Conservation (phyloP, 176 grass and related monocot genomes). For the Chloris gayana region DNA sequence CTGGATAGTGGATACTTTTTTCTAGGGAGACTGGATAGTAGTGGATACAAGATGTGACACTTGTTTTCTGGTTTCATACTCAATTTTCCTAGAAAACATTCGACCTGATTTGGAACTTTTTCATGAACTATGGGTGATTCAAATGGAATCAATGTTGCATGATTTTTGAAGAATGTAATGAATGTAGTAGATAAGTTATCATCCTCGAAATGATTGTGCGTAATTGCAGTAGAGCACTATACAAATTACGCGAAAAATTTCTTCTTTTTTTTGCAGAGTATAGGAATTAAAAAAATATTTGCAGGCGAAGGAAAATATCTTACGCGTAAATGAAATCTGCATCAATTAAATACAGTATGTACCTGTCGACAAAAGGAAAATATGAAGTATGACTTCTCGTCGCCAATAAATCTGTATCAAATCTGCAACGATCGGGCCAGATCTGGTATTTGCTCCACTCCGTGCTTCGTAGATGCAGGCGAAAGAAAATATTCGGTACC, state of each 20-base stretch:
- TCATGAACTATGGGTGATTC: not conserved
- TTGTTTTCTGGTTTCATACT: not conserved
- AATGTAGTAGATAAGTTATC: not conserved
- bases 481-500: not conserved
- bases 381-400: not conserved
- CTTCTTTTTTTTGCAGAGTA: not conserved
- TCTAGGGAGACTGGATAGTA: too few species aligned
- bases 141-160: not conserved
- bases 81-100: not conserved
- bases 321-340: too few species aligned
- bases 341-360: not conserved
- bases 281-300: not conserved
- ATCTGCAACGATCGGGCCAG: not conserved
- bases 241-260: not conserved
- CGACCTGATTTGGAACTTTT: not conserved
- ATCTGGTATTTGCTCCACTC: not conserved
- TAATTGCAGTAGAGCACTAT: not conserved
- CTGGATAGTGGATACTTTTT: too few species aligned
- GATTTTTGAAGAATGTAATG: not conserved
- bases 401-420: not conserved
- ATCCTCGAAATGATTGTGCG: not conserved
- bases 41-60: not conserved
- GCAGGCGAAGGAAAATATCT: not conserved
- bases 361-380: not conserved
- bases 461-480: not conserved